Evolutionary conservation across 78 protist species (phyloP), one percentile per base, ranked within the genome.

Genomic region (Capsaspora owczarzaki): DNA sequence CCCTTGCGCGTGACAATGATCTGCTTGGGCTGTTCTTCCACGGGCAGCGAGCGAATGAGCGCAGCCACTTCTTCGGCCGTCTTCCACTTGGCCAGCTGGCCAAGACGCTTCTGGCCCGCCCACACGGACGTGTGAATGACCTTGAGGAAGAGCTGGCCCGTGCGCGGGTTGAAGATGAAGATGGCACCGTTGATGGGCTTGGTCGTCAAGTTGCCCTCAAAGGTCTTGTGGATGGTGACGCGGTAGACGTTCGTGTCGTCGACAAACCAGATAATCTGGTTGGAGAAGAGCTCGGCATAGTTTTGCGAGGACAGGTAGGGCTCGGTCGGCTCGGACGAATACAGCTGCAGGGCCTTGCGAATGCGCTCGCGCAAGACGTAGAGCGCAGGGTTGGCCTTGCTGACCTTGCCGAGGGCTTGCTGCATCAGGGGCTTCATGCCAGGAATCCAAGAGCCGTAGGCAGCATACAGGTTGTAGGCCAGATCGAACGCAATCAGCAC

Each of bases 181-280:
- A 97, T 95, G 38, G 99, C 99, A 43, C 99, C 99, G 87, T 98
- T 98, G 86, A 98, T 95, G 69, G 99, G 98, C 86, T 96, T 96
- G 37, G 97, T 94, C 46, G 93, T 87, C 46, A 92, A 23, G 76
- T 92, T 93, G 43, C 98, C 99, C 82, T 99, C 98, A 72, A 94
- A 93, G 10, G 99, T 97, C 89, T 91, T 89, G 89, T 96, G 99
- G 66, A 96, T 88, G 31, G 99, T 95, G 35, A 97, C 99, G 42
- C 99, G 96, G 91, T 99, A 98, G 37, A 98, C 99, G 79, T 97
- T 89, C 71, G 99, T 90, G 85, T 99, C 99, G 83, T 99, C 99
- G 22, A 98, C 97, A 69, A 99, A 95, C 99, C 99, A 98, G 78
- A 96, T 94, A 77, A 91, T 92, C 83, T 97, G 98, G 83, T 96